Evolutionary conservation across 768 basidiomycete species (phyloP).

Genomic region (Mrakia frigida): DNA sequence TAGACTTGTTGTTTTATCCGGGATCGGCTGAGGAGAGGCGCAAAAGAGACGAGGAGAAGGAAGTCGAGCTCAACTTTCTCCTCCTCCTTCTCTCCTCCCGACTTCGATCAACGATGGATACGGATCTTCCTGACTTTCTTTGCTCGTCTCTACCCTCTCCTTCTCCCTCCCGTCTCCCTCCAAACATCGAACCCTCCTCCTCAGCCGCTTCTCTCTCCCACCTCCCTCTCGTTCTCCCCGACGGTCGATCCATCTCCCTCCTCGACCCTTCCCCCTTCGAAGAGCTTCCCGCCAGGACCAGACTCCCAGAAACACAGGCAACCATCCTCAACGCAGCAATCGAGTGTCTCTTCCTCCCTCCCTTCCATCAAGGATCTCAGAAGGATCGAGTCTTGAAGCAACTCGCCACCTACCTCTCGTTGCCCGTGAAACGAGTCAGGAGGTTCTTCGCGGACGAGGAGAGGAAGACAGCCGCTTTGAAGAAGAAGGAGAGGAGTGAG

Average conservation of each 20-base stretch:
- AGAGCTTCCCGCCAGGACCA: background rate
- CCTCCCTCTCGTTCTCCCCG: background rate
- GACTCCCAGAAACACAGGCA: background rate
- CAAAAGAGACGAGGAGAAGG: background rate
- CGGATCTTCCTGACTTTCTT: background rate
- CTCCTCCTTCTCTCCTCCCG: background rate
- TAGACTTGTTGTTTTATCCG: no score
- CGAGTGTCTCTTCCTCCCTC: no score
- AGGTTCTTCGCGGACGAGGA: no score
- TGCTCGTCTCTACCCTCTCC: background rate
- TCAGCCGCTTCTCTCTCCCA: no score
- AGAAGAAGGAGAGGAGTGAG: background rate
- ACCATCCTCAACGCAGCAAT: background rate
- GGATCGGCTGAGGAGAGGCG: no score
- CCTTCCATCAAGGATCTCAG: no score
- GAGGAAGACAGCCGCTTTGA: no score
- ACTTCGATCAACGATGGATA: background rate
- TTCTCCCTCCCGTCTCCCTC: background rate
- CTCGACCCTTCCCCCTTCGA: background rate
- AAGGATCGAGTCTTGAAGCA: no score
- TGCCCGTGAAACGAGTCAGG: no score
- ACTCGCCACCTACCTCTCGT: no score
- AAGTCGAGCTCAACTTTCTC: background rate
- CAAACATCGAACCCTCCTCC: background rate
- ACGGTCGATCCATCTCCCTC: background rate